Conservation (phyloP, 2,329 filamentous ascomycete genomes). For the Epichloe scottii region DNA sequence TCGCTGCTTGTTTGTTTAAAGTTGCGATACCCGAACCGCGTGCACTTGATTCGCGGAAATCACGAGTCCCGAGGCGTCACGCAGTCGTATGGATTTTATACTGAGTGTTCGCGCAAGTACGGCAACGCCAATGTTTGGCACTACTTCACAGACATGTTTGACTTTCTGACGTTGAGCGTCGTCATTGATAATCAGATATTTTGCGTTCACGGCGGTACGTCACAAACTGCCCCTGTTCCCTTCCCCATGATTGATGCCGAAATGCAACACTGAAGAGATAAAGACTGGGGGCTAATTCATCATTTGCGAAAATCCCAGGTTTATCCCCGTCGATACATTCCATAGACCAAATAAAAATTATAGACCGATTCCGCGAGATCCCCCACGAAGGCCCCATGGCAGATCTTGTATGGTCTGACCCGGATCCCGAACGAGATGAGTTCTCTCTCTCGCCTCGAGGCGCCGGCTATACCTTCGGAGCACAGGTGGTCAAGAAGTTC, state of each 20-base stretch:
- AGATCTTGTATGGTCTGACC: slow-evolving; percentile 97
- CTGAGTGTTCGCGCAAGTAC: slow-evolving; percentile 94
- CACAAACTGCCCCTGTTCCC: background rate
- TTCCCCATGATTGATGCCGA: background rate
- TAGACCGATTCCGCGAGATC: slow-evolving; percentile 96
- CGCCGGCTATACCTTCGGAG: slow-evolving; percentile 93
- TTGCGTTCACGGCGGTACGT: slow-evolving; percentile 79
- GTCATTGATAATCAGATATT: slow-evolving; percentile 99
- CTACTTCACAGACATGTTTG: slow-evolving; percentile 99
- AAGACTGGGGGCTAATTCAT: background rate
- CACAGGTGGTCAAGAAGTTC: slow-evolving; percentile 97
- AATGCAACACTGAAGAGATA: too few species aligned
- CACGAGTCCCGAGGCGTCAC: slow-evolving; percentile 96
- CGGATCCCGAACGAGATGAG: slow-evolving; percentile 92
- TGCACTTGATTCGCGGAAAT: slow-evolving; percentile 93
- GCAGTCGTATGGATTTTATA: slow-evolving; percentile 98
- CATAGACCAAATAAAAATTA: slow-evolving; percentile 99
- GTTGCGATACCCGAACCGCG: slow-evolving; percentile 87
- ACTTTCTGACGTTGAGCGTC: slow-evolving; percentile 90
- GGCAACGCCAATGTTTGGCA: slow-evolving; percentile 99
- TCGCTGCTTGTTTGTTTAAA: slow-evolving; percentile 95
- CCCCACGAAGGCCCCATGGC: slow-evolving; percentile 98
- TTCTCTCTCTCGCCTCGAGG: slow-evolving; percentile 89
- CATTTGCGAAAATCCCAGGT: slow-evolving; percentile 30
- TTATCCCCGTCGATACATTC: slow-evolving; percentile 87